Evolutionary conservation across 768 basidiomycete species (phyloP).

Genomic region (Boletellus ananiceps): DNA sequence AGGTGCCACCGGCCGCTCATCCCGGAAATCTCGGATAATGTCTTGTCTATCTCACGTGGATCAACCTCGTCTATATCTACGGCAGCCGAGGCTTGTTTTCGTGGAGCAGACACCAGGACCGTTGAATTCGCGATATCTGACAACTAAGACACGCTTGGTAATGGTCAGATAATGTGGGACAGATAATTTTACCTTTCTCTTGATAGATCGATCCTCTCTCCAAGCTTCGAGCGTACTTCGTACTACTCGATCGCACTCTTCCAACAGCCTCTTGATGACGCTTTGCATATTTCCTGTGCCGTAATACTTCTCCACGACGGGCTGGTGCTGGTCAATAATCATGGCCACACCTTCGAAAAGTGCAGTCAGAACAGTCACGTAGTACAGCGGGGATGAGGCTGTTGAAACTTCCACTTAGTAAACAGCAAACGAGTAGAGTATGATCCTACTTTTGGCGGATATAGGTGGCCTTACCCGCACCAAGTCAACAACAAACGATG

Average conservation of each 20-base stretch:
- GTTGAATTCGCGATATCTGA: slow-evolving; percentile 44
- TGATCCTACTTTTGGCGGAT: slow-evolving; percentile 69
- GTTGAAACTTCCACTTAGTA: slow-evolving; percentile 9
- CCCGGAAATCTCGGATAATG: slow-evolving; percentile 81
- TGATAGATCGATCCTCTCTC: slow-evolving; percentile 86
- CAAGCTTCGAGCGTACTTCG: slow-evolving; percentile 72
- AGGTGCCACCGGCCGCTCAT: slow-evolving; percentile 92
- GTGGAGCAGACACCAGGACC: slow-evolving; percentile 27
- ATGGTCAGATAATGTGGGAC: slow-evolving; percentile 1
- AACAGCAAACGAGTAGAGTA: slow-evolving; percentile 5
- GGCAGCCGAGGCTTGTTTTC: slow-evolving; percentile 29
- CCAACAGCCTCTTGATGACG: slow-evolving; percentile 70
- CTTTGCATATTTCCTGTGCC: slow-evolving; percentile 81
- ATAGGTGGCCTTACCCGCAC: slow-evolving; percentile 75
- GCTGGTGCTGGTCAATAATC: slow-evolving; percentile 96
- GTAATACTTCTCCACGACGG: slow-evolving; percentile 97
- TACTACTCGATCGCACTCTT: slow-evolving; percentile 85
- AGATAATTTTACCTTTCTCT: slow-evolving; percentile 56
- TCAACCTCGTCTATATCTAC: slow-evolving; percentile 62
- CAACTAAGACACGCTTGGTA: slow-evolving; percentile 34
- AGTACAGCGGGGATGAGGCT: slow-evolving; percentile 93
- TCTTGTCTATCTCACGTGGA: slow-evolving; percentile 86
- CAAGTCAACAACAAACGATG: slow-evolving; percentile 87
- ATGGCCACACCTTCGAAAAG: slow-evolving; percentile 93
- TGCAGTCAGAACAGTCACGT: slow-evolving; percentile 82